phyloP scores from a whole-genome alignment of 768 basidiomycete genomes.

The Boletus coccyginus region DNA sequence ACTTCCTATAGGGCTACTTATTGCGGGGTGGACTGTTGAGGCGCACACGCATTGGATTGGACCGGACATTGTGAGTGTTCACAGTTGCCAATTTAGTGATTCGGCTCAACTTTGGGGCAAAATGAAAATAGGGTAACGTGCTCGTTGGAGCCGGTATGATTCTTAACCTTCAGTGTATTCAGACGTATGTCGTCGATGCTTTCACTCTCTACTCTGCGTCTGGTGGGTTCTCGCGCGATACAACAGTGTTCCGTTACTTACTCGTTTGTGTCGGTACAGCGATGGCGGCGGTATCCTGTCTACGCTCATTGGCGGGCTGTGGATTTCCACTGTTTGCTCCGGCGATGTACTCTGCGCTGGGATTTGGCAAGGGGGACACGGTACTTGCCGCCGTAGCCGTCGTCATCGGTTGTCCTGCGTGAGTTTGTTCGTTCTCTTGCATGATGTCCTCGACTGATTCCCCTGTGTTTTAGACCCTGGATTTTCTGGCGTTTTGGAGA shows the following conservation, averaged over 20 bases:
- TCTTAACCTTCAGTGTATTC: slow-evolving; percentile 57
- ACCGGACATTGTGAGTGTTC: slow-evolving; percentile 54
- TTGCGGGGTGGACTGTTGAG: slow-evolving; percentile 70
- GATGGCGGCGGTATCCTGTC: slow-evolving; percentile 58
- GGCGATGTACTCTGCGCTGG: slow-evolving; percentile 60
- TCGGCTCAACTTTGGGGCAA: neutral
- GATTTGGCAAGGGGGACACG: slow-evolving; percentile 68
- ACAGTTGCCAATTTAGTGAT: neutral
- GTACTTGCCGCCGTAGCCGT: slow-evolving; percentile 59
- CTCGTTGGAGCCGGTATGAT: slow-evolving; percentile 57
- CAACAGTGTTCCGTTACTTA: neutral
- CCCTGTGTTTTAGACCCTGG: slow-evolving; percentile 37
- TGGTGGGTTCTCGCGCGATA: slow-evolving; percentile 35
- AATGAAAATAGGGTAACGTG: slow-evolving; percentile 46
- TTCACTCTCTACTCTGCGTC: slow-evolving; percentile 70
- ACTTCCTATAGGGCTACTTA: slow-evolving; percentile 64
- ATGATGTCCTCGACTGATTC: slow-evolving; percentile 27
- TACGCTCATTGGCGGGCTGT: slow-evolving; percentile 68
- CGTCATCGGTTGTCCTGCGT: slow-evolving; percentile 57
- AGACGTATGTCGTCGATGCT: slow-evolving; percentile 65
- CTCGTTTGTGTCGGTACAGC: slow-evolving; percentile 35
- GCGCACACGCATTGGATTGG: slow-evolving; percentile 63
- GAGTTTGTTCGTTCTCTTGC: neutral
- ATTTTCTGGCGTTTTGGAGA: slow-evolving; percentile 35
- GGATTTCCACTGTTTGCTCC: slow-evolving; percentile 79